Base-by-base conservation (phyloP, 164 flowering plant species). In the Euptelea pleiosperma region DNA sequence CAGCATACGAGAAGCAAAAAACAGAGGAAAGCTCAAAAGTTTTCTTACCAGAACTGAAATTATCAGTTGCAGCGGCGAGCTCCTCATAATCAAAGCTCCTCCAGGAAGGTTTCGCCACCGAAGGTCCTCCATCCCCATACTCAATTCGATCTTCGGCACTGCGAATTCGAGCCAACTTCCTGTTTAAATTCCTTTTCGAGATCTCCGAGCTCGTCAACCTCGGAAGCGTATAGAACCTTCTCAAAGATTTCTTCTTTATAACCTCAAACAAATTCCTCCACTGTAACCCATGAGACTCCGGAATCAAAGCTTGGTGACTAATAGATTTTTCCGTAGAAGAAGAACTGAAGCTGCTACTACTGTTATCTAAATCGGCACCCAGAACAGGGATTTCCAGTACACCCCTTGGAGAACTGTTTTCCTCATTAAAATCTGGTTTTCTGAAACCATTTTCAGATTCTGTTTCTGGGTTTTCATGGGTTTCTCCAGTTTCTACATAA, bases 61-160 rank as follows among this genome's bases (percentile, higher is more conserved):
- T 69, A 58, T 81, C 73, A 9, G 98, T 92, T 4, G 98, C 98
- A 29, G 77, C 68, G 0, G 71, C 79, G 19, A 91, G 89, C 70
- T 91, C 95, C 4, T 59, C 71, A 21, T 40, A 70, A 29, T 50
- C 75, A 42, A 86, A 91, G 69, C 67, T 82, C 73, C 80, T 73
- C 96, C 96, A 89, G 7, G 89, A 76, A 2, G 87, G 91, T 57
- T 79, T 85, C 8, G 76, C 41, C 35, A 70, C 46, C 6, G 7
- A 22, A 22, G 24, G 6, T 39, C 26, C 57, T 18, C 55, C 69
- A 26, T 2, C 75, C 2, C 61, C 80, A 40, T 35, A 44, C 19
- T 69, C 79, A 28, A 69, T 47, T 0, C 54, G 58, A 9, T 76
- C 79, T 6, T 77, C 91, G 1, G 72, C 71, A 39, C 76, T 57